Evolutionary conservation across 208 protist genomes (phyloP), one percentile per base, ranked within the genome.

Genomic region (Naegleria lovaniensis): DNA sequence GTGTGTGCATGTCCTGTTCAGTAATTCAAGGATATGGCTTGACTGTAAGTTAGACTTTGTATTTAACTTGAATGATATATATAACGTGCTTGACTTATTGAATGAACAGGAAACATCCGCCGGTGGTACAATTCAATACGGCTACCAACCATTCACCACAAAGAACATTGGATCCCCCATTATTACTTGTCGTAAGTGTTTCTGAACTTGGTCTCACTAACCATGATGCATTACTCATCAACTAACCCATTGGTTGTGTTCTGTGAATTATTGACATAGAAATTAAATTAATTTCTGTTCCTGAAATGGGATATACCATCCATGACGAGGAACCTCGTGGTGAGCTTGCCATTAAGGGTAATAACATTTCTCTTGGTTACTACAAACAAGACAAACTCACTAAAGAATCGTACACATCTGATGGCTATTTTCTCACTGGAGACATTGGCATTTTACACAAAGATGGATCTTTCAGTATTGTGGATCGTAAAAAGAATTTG

Each of bases 231-330:
- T n/a, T n/a, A n/a, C n/a, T n/a, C n/a, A n/a, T n/a, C n/a, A n/a
- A n/a, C n/a, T n/a, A n/a, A n/a, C n/a, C n/a, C n/a, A n/a, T n/a
- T n/a, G n/a, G n/a, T n/a, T n/a, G n/a, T n/a, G n/a, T n/a, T n/a
- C n/a, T n/a, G n/a, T n/a, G n/a, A n/a, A n/a, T n/a, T n/a, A n/a
- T n/a, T n/a, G n/a, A n/a, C 7, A 48, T 7, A 48, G 93, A 97
- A 91, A n/a, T 97, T 40, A 96, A 96, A 91, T 91, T 97, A 0
- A 92, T 93, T 0, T 92, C 93, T 83, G 93, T 96, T 9, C 94
- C 96, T 16, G 94, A 96, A n/a, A 96, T 96, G 93, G 92, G 94
- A 40, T 97, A 97, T 85, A 92, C n/a, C 25, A 87, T 3, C 29
- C 19, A 19, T 25, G 95, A 92, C 36, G 59, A 84, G 13, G 36